Base-by-base conservation (phyloP, 345 rosid genomes). In the Pistacia integerrima region DNA sequence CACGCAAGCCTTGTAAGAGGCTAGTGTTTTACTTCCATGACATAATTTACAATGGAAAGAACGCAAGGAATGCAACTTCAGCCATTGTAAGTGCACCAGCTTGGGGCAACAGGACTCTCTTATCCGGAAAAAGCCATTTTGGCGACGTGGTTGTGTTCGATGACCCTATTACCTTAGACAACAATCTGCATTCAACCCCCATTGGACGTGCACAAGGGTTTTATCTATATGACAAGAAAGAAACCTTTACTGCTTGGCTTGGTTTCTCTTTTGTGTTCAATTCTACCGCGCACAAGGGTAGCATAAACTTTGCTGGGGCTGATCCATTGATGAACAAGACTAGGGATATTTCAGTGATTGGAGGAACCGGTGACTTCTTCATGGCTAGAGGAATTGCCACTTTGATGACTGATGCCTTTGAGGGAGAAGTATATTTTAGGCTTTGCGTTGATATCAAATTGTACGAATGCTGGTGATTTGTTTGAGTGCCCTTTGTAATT, bases 181-280 rank as follows among this genome's bases (percentile, higher is more conserved):
- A 82, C 82, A 82, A 83, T 71, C 82, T 87, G 3, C 87, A 78
- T 52, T 87, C 92, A 0, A 57, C 79, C 2, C 85, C 83, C 0
- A 83, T 88, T 5, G 90, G 89, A 1, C 82, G 82, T 38, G 90
- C 92, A 0, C 90, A 87, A 57, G 94, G 94, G 48, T n/a, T 87
- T 69, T 88, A 85, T 22, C 0, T 85, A 1, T 90, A 85, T 11
- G 88, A 90, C 63, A 79, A 69, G 64, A 90, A 83, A 57, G 74
- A 81, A 67, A 77, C 77, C 10, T 90, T 70, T 80, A 87, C 90
- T 2, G 78, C 88, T 2, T 88, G 92, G 92, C 75, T 87, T 6
- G 87, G 88, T 7, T 86, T 88, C 57, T 69, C 87, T 0, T 88
- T 88, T 17, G 78, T 67, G 5, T 80, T 88, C 56, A 88, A 88